These are phyloP conservation scores for Lipomyces yamadae DNA, from an alignment of 805 yeast genomes.

Conservation along the genomic window DNA sequence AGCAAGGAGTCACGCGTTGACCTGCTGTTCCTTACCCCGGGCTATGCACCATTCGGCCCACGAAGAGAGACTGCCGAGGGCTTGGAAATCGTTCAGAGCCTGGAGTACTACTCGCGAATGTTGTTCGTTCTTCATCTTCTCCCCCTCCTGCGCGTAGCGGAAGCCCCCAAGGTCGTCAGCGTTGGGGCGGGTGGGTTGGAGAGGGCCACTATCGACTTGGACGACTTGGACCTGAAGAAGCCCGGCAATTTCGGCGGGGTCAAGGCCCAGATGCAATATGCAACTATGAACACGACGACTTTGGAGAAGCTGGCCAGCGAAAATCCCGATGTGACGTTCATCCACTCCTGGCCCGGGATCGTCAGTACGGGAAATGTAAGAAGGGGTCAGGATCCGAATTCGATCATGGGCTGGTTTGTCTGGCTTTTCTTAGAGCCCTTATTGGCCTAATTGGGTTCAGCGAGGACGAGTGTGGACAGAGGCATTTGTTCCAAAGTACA, in stretches of 20 bases:
- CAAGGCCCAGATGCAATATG: constrained; percentile 6
- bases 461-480: constrained; percentile 8
- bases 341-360: constrained; percentile 9
- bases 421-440: constrained; percentile 8
- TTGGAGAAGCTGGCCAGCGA: constrained; percentile 4
- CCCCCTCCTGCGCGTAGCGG: constrained; percentile 9
- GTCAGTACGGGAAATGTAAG: constrained; percentile 5
- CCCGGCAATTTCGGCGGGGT: constrained; percentile 1
- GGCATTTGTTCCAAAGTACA: constrained; percentile 10
- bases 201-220: constrained; percentile 7
- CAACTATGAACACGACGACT: constrained; percentile 6
- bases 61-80: constrained; percentile 9
- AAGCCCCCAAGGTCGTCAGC: constrained; percentile 12
- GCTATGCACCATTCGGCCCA: constrained; percentile 9
- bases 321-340: constrained; percentile 7
- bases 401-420: constrained; percentile 5
- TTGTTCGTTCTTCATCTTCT: constrained; percentile 9
- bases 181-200: not conserved
- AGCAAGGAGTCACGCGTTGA: constrained; percentile 10
- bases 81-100: constrained; percentile 9
- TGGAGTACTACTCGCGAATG: constrained; percentile 10
- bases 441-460: constrained; percentile 5
- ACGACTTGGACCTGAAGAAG: constrained; percentile 11
- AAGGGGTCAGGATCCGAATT: constrained; percentile 8
- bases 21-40: constrained; percentile 1